Evolutionary conservation across 1,284 basidiomycete species (phyloP).

Genomic region (Puccinia hordei): DNA sequence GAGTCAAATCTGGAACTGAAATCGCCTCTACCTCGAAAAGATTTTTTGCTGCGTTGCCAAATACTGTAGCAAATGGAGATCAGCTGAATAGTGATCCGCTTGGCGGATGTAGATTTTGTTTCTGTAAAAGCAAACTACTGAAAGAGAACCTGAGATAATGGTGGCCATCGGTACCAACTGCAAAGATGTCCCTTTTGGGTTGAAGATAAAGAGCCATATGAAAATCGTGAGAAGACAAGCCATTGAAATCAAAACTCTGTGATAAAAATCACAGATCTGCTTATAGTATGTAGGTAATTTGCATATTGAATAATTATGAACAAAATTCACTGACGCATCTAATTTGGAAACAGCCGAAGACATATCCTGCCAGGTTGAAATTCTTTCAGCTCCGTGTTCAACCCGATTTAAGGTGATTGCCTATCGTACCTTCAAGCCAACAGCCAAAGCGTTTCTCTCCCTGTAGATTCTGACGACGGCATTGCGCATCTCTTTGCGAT

Average conservation of each 20-base stretch:
- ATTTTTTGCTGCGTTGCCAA: slow-evolving; percentile 77
- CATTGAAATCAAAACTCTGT: slow-evolving; percentile 68
- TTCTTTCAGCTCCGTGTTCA: background rate
- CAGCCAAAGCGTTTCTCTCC: slow-evolving; percentile 72
- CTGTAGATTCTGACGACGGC: slow-evolving; percentile 79
- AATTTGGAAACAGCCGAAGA: slow-evolving; percentile 69
- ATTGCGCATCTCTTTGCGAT: slow-evolving; percentile 79
- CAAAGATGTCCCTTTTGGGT: slow-evolving; percentile 69
- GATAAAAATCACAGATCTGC: background rate
- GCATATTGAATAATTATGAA: background rate
- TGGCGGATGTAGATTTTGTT: background rate
- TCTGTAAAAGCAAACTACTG: background rate
- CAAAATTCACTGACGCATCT: slow-evolving; percentile 61
- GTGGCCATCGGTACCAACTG: slow-evolving; percentile 79
- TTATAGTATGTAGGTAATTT: background rate
- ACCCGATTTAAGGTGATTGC: background rate
- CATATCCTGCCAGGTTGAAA: slow-evolving; percentile 59
- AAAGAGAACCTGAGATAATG: slow-evolving; percentile 64
- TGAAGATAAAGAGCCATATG: slow-evolving; percentile 77
- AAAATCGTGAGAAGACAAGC: slow-evolving; percentile 70
- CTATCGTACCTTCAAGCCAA: slow-evolving; percentile 66
- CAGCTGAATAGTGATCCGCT: no score
- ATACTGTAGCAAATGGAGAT: slow-evolving; percentile 57
- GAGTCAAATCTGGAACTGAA: background rate
- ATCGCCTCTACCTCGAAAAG: slow-evolving; percentile 68